These are phyloP conservation scores for Aspergillus sclerotialis DNA, from an alignment of 2,329 filamentous ascomycete genomes.

Conservation along the genomic window DNA sequence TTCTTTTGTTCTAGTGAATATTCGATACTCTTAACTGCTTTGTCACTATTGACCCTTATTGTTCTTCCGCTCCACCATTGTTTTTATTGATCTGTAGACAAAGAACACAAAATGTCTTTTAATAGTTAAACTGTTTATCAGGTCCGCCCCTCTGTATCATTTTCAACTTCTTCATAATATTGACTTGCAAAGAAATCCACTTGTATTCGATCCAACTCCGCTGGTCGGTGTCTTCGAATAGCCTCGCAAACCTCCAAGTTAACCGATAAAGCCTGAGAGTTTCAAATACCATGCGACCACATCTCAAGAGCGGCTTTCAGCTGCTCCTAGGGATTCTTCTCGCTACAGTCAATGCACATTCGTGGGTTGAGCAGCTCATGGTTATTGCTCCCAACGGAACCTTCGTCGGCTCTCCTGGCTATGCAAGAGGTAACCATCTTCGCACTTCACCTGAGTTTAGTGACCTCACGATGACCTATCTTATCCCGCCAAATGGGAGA, in stretches of 20 bases:
- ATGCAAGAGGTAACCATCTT: conserved; percentile 61
- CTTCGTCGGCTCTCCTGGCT: conserved; percentile 65
- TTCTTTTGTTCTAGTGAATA: neutral
- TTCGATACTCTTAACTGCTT: neutral
- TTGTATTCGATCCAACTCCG: conserved; percentile 5
- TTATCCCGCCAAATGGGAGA: conserved; percentile 52
- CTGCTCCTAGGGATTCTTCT: conserved; percentile 20
- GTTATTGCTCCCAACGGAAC: conserved; percentile 67
- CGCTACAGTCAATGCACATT: conserved; percentile 51
- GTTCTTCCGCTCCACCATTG: neutral
- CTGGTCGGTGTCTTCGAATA: conserved; percentile 9
- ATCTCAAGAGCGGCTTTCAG: conserved; percentile 2
- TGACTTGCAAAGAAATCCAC: neutral
- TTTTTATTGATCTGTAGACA: neutral
- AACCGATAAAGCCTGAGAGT: neutral
- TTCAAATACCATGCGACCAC: conserved; percentile 2
- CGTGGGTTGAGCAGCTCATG: conserved; percentile 73
- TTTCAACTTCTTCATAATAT: neutral
- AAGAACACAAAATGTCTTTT: neutral
- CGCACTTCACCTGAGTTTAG: conserved; percentile 51
- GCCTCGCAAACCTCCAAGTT: conserved; percentile 3
- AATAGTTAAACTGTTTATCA: neutral
- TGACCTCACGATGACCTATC: conserved; percentile 54
- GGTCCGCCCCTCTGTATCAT: neutral
- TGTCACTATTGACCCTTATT: neutral